phyloP scores from a whole-genome alignment of 306 rosid genomes.

The Vigna hirtella region DNA sequence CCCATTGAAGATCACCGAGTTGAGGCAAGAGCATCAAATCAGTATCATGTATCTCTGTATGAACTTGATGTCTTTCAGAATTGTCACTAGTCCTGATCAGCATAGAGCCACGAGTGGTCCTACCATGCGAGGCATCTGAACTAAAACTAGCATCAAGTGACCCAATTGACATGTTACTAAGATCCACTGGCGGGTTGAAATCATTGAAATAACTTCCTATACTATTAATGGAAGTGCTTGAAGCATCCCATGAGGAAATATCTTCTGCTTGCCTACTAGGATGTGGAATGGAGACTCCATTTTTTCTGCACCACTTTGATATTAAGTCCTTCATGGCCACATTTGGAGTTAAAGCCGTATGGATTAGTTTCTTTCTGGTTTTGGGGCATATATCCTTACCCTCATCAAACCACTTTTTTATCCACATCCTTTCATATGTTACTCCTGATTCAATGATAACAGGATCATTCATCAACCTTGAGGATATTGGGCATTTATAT shows the following conservation, averaged over 20 bases:
- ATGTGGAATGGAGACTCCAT: conserved; percentile 63
- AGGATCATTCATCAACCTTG: conserved; percentile 87
- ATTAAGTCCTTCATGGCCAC: conserved; percentile 66
- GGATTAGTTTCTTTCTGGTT: conserved; percentile 58
- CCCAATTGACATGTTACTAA: conserved; percentile 73
- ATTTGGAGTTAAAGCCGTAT: conserved; percentile 66
- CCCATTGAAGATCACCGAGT: conserved; percentile 74
- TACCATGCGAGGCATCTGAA: conserved; percentile 59
- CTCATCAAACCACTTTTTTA: conserved; percentile 87
- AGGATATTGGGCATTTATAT: conserved; percentile 80
- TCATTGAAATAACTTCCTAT: conserved; percentile 75
- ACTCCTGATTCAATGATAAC: conserved; percentile 83
- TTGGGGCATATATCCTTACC: conserved; percentile 76
- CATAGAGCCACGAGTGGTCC: conserved; percentile 45
- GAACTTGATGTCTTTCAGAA: conserved; percentile 45
- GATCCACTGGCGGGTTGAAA: conserved; percentile 66
- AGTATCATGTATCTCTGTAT: conserved; percentile 46
- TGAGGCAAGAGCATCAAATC: conserved; percentile 61
- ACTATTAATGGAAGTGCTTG: conserved; percentile 72
- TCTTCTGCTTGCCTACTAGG: conserved; percentile 57
- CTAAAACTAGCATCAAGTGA: conserved; percentile 64
- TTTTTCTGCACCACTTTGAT: conserved; percentile 70
- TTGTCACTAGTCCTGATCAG: conserved; percentile 44
- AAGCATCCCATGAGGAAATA: conserved; percentile 55
- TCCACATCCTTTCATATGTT: conserved; percentile 87